Conservation (phyloP, 257 asterid species). For the Forsythia viridissima region DNA sequence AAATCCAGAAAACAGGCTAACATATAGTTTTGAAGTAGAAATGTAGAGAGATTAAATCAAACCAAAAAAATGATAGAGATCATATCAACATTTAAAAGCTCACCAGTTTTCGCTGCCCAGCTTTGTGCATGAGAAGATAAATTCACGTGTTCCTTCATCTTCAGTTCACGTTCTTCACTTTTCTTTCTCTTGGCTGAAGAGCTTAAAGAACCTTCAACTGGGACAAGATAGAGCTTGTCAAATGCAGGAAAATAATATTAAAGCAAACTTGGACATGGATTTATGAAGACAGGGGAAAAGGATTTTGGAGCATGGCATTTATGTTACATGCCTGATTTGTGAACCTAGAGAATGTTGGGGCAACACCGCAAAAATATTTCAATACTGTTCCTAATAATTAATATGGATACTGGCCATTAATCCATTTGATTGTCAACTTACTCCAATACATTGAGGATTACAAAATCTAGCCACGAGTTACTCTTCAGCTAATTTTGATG, state of each 20-base stretch:
- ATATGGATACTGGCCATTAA: background rate
- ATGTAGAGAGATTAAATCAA: slow-evolving; percentile 1
- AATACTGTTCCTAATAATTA: background rate
- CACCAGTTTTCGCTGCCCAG: slow-evolving; percentile 34
- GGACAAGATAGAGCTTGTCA: slow-evolving; percentile 7
- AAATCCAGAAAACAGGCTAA: background rate
- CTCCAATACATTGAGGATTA: background rate
- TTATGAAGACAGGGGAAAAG: background rate
- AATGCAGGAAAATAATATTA: slow-evolving; percentile 3
- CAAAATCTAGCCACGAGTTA: background rate
- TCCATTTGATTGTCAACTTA: background rate
- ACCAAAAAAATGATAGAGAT: background rate
- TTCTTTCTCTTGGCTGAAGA: slow-evolving; percentile 59
- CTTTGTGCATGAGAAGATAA: slow-evolving; percentile 35
- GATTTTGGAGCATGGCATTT: background rate
- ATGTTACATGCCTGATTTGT: background rate
- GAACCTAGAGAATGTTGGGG: background rate
- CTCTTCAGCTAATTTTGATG: background rate
- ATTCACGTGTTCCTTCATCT: slow-evolving; percentile 32
- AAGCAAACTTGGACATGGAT: background rate
- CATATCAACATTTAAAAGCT: slow-evolving; percentile 24
- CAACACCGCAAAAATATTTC: background rate
- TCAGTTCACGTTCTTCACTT: slow-evolving; percentile 29
- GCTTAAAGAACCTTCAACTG: slow-evolving; percentile 71
- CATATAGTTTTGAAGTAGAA: background rate